Base-by-base conservation (phyloP, 768 basidiomycete genomes). In the Lenzites betulinus region DNA sequence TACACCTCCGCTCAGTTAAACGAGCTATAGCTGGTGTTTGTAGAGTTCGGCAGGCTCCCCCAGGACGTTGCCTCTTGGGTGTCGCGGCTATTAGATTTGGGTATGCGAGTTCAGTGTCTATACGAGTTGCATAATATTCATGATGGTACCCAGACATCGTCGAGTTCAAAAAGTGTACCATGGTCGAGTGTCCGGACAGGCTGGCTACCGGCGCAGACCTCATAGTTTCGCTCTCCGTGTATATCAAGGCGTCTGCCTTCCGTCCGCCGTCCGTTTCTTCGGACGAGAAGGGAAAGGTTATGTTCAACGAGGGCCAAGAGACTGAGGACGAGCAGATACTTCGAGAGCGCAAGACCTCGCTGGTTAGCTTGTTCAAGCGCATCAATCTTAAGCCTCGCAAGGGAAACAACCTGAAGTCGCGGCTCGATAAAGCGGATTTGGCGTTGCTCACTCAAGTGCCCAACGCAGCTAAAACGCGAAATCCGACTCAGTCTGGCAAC, bases 261-360 rank as follows among this genome's bases (percentile, higher is more conserved):
- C 81, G 77, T 55, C 71, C 81, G 0, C 59, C 74, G 9, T 75
- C 78, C 23, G 73, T 75, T 15, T 63, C 74, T 15, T 69, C 76
- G 20, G 68, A 75, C 8, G 54, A 72, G 25, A 63, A 70, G 38
- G 25, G 56, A 70, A 81, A 49, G 71, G 73, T 61, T 60, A 78
- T 87, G 67, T 88, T 92, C 70, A 83, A 85, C 62, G 90, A 93
- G 70, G 90, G 90, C 2, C 78, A 85, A 52, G 94, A 96, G 70
- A 95, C 92, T 0, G 77, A 78, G 5, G 85, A 87, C 60, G 94
- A 97, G 74, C 86, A 85, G 64, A 75, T 76, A n/a, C 80, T 97
- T 51, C 81, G 93, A 42, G 88, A 89, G 72, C 80, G 95, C 38
- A 97, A 96, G 71, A 75, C 78, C 39, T 84, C 93, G 0, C 77